These are phyloP conservation scores for Ilex paraguariensis DNA, from an alignment of 305 asterid species.

Conservation along the genomic window DNA sequence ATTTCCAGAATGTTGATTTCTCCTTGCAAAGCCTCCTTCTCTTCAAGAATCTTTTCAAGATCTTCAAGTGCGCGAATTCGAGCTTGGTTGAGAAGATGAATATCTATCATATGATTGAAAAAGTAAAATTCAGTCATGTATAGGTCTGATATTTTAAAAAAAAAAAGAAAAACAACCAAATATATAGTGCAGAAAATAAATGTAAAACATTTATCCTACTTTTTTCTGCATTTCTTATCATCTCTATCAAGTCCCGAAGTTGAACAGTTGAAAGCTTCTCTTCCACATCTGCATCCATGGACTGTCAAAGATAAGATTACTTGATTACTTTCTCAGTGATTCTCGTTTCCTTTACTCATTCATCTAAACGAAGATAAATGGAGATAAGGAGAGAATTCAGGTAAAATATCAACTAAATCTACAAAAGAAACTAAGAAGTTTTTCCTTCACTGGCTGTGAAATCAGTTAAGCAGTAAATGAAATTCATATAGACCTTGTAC, in stretches of 20 bases:
- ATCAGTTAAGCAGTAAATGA: too few species aligned
- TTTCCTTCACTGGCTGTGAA: too few species aligned
- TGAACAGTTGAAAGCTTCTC: conserved; percentile 45
- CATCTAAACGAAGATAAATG: neutral
- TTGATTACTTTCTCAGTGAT: conserved; percentile 19
- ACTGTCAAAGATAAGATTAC: conserved; percentile 47
- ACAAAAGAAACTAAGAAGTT: too few species aligned
- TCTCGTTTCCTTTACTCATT: conserved; percentile 1
- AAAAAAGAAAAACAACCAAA: conserved; percentile 8
- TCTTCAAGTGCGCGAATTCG: conserved; percentile 74
- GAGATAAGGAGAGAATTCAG: too few species aligned
- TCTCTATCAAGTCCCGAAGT: conserved; percentile 65
- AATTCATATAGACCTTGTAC: too few species aligned
- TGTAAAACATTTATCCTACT: conserved; percentile 42
- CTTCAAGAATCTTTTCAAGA: conserved; percentile 56
- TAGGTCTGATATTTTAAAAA: conserved; percentile 6
- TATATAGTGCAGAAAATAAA: conserved; percentile 6
- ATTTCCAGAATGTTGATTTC: conserved; percentile 71
- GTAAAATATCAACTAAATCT: too few species aligned
- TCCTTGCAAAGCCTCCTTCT: conserved; percentile 81
- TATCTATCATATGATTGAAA: conserved; percentile 38
- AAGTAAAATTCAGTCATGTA: neutral
- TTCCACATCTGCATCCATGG: conserved; percentile 41
- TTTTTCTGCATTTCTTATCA: conserved; percentile 87
- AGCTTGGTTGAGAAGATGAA: conserved; percentile 83